Percentiles rank a stretch among this genome's conserved stretches.
These are phyloP conservation scores for Neurospora pannonica DNA, from an alignment of 495 filamentous ascomycete species.

Conservation along the genomic window DNA sequence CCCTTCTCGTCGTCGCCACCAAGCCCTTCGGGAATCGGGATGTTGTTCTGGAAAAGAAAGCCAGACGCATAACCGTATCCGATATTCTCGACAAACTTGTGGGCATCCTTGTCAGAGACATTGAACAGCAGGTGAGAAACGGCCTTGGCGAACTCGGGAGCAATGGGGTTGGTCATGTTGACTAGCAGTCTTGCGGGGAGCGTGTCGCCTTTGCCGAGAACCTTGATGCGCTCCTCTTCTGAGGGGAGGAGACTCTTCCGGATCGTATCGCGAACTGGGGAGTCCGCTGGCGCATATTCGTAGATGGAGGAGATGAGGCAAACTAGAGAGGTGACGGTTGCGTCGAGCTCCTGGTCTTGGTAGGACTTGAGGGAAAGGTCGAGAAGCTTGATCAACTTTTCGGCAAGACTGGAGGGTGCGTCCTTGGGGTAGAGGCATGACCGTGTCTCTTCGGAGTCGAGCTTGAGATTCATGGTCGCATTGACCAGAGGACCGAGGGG, in stretches of 20 bases:
- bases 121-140: constrained; percentile 79
- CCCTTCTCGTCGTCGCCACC: neutral
- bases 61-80: constrained; percentile 91
- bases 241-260: constrained; percentile 63
- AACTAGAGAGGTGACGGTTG: constrained; percentile 57
- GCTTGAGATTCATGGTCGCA: constrained; percentile 66
- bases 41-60: constrained; percentile 71
- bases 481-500: constrained; percentile 60
- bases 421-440: constrained; percentile 56
- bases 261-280: constrained; percentile 48
- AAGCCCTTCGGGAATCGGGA: constrained; percentile 53
- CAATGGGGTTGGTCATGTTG: constrained; percentile 62
- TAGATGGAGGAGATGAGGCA: constrained; percentile 63
- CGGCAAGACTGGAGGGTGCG: constrained; percentile 51
- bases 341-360: constrained; percentile 57
- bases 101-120: constrained; percentile 65
- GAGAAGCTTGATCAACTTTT: constrained; percentile 65
- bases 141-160: constrained; percentile 61
- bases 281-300: constrained; percentile 53
- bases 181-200: constrained; percentile 70
- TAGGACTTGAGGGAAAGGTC: constrained; percentile 53
- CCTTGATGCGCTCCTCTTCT: constrained; percentile 63
- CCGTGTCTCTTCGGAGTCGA: constrained; percentile 32
- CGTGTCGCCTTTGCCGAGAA: constrained; percentile 65
- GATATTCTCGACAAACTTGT: constrained; percentile 66